A percentile compares a stretch with the other conserved stretches of the same genome.
Conservation (phyloP, 371 early-diverging fungal genomes). For the Actinomortierella wolfii region DNA sequence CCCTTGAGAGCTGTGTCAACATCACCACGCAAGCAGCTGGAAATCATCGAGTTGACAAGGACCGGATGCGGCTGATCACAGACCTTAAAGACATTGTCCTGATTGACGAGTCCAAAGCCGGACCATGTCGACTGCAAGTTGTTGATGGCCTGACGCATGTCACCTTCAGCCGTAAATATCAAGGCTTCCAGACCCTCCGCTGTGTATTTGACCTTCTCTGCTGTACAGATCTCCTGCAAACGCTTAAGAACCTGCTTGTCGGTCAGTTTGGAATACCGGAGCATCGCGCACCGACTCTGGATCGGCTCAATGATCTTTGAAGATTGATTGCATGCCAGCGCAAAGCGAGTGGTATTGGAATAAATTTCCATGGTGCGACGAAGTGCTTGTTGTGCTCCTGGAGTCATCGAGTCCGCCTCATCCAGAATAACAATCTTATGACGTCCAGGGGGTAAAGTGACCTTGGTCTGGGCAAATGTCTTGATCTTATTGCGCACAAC, state of each 20-base stretch:
- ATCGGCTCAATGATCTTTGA: slow-evolving; percentile 99
- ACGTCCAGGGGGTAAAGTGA: slow-evolving; percentile 86
- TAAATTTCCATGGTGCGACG: slow-evolving; percentile 98
- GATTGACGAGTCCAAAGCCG: slow-evolving; percentile 83
- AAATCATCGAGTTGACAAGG: slow-evolving; percentile 75
- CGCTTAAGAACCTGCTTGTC: slow-evolving; percentile 80
- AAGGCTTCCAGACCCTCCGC: slow-evolving; percentile 93
- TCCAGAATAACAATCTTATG: slow-evolving; percentile 98
- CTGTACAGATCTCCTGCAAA: slow-evolving; percentile 80
- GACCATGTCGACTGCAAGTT: slow-evolving; percentile 92
- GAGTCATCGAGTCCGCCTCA: slow-evolving; percentile 97
- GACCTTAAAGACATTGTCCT: slow-evolving; percentile 93
- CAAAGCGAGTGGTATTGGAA: slow-evolving; percentile 95
- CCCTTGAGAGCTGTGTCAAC: slow-evolving; percentile 73
- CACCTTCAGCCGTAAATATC: slow-evolving; percentile 97
- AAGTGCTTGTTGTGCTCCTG: slow-evolving; percentile 96
- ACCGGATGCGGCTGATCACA: slow-evolving; percentile 97
- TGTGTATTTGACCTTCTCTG: slow-evolving; percentile 83
- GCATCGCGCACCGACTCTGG: slow-evolving; percentile 96
- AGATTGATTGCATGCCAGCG: slow-evolving; percentile 97
- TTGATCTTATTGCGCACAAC: slow-evolving; percentile 98
- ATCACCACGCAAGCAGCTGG: slow-evolving; percentile 64
- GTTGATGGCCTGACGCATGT: slow-evolving; percentile 99
- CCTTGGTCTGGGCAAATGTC: slow-evolving; percentile 97
- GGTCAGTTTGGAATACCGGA: slow-evolving; percentile 84